Base-by-base conservation (phyloP, 2,329 filamentous ascomycete genomes). In the Rhexocercosporidium sp. region DNA sequence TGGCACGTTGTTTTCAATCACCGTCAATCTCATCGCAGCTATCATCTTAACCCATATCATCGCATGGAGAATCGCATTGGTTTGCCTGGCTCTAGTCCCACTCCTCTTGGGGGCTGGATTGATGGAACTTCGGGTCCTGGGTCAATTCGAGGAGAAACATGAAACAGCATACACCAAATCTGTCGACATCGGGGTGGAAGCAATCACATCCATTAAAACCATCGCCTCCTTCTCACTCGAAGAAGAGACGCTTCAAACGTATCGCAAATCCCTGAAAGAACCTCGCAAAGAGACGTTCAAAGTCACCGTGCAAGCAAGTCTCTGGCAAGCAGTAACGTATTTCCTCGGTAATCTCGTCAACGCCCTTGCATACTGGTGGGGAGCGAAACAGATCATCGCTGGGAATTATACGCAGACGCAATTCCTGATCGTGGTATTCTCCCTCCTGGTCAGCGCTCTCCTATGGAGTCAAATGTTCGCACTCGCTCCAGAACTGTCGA, bases 361-460 rank as follows among this genome's bases (percentile, higher is more conserved):
- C 74, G 90, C 90, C 0, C 85, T 94, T 62, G 89, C 90, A 0
- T 93, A 93, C 78, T 94, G 90, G 90, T 94, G 91, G 90, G 91
- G 91, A 5, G 85, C 90, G 0, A 90, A 87, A 72, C 87, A 89
- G 66, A 92, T 94, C 68, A 85, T 89, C 63, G 82, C 84, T 46
- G 90, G 91, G 3, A 81, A 86, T 66, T 90, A 90, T 71, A 65
- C 83, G 78, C 86, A 86, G 51, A 86, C 88, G 31, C 85, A 91
- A 12, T 94, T 93, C 80, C 88, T 94, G 75, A 90, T 92, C 72
- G 89, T 94, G 11, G 82, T 93, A 1, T 84, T 91, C 18, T 84
- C 90, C 3, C 85, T 94, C 72, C 84, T 94, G 1, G 87, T 93
- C 46, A 90, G 88, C 68, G 90, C 92, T 0, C 88, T 91, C 74